Evolutionary conservation across 2,329 filamentous ascomycete genomes (phyloP).

Genomic region (Paraphoma sp.): DNA sequence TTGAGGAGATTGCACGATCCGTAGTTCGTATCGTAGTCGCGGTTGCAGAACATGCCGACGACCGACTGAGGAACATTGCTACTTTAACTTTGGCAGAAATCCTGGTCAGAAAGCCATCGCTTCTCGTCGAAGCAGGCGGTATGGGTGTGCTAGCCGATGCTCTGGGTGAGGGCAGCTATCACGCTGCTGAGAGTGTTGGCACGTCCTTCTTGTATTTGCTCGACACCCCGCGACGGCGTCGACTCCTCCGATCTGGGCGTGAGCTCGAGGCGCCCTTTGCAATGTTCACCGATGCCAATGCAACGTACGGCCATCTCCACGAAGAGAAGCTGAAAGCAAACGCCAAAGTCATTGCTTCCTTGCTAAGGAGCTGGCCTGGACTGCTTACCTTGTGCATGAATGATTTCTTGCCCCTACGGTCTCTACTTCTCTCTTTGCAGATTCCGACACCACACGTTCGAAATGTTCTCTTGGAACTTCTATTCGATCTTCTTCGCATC

Average conservation of each 20-base stretch:
- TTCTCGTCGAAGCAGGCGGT: conserved; percentile 84
- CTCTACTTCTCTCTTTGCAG: conserved; percentile 73
- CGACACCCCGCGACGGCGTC: conserved; percentile 80
- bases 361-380: conserved; percentile 93
- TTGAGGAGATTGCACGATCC: conserved; percentile 83
- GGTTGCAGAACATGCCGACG: conserved; percentile 84
- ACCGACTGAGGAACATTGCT: conserved; percentile 87
- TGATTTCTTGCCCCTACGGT: conserved; percentile 82
- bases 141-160: conserved; percentile 89
- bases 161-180: conserved; percentile 87
- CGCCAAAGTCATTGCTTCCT: conserved; percentile 87
- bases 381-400: conserved; percentile 88
- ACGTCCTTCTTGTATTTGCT: conserved; percentile 88
- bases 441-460: conserved; percentile 63
- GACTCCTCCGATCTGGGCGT: conserved; percentile 84
- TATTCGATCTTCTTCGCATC: conserved; percentile 85
- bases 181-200: conserved; percentile 87
- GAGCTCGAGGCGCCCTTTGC: conserved; percentile 88
- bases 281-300: conserved; percentile 83
- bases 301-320: conserved; percentile 57
- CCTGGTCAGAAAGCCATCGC: conserved; percentile 80
- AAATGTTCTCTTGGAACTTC: conserved; percentile 84
- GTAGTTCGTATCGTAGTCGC: conserved; percentile 90
- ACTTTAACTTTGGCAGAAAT: conserved; percentile 93
- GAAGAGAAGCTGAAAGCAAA: conserved; percentile 80